Conservation (phyloP, 306 rosid species). For the Rosa lucieae region DNA sequence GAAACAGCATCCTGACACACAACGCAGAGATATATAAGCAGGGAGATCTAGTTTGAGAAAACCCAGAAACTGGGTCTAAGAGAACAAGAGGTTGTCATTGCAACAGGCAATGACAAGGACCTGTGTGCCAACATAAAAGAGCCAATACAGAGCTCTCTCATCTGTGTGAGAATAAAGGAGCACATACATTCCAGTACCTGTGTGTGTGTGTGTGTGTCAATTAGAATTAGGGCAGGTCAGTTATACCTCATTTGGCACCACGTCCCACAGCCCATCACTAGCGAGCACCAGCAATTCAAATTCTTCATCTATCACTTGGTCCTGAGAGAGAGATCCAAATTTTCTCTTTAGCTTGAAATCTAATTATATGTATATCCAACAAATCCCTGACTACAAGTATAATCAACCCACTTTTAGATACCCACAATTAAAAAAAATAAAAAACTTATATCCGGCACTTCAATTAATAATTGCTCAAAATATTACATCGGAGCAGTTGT, state of each 20-base stretch:
- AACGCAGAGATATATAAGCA: neutral
- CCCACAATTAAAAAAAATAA: neutral
- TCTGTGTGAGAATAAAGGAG: neutral
- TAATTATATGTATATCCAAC: neutral
- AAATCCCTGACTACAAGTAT: neutral
- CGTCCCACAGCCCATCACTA: constrained; percentile 98
- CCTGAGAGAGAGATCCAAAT: constrained; percentile 36
- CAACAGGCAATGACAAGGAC: neutral
- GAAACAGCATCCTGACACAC: constrained; percentile 72
- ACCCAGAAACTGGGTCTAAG: neutral
- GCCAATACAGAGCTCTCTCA: neutral
- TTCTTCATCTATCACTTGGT: constrained; percentile 68
- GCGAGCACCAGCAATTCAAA: constrained; percentile 85
- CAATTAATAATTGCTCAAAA: neutral
- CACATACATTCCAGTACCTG: neutral
- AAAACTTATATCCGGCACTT: neutral
- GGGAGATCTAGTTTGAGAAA: neutral
- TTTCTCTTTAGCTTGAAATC: neutral
- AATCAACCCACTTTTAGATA: neutral
- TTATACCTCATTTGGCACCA: constrained; percentile 77
- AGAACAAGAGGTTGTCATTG: neutral
- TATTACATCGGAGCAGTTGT: neutral
- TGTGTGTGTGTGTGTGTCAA: neutral
- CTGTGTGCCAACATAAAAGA: neutral
- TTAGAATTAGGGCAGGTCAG: constrained; percentile 12